phyloP scores from a whole-genome alignment of 208 protist species.

The Leishmania aethiopica region DNA sequence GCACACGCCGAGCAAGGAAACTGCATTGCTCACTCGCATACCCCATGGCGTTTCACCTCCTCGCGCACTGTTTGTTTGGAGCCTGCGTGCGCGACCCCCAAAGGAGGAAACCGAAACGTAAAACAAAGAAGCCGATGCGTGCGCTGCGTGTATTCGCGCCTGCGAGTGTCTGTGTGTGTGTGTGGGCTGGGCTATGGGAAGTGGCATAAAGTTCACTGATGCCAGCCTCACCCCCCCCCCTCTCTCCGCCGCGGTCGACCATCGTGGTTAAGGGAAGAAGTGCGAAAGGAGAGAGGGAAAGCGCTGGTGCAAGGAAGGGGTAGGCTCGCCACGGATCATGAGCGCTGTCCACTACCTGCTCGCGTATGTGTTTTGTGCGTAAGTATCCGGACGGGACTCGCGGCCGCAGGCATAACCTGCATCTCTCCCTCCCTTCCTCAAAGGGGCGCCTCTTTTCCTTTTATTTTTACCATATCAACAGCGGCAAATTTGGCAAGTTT shows the following conservation, averaged over 20 bases:
- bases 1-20: no score
- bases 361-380: neutral
- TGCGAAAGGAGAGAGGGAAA: neutral
- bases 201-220: neutral
- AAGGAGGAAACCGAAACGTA: no score
- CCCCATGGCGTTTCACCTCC: no score
- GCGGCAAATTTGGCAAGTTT: neutral
- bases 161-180: no score
- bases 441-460: neutral
- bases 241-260: neutral
- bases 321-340: neutral
- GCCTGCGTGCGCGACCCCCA: no score
- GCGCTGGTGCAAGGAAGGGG: no score
- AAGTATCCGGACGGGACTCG: neutral
- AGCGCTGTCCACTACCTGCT: neutral
- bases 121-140: no score
- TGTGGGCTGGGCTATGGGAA: no score
- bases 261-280: neutral
- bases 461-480: neutral
- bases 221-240: no score
- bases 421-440: neutral
- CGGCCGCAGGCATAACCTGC: neutral
- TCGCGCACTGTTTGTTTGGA: no score
- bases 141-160: no score
- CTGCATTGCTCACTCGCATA: no score